phyloP scores from a whole-genome alignment of 78 protist species.

The Dictyostelium firmibasis region DNA sequence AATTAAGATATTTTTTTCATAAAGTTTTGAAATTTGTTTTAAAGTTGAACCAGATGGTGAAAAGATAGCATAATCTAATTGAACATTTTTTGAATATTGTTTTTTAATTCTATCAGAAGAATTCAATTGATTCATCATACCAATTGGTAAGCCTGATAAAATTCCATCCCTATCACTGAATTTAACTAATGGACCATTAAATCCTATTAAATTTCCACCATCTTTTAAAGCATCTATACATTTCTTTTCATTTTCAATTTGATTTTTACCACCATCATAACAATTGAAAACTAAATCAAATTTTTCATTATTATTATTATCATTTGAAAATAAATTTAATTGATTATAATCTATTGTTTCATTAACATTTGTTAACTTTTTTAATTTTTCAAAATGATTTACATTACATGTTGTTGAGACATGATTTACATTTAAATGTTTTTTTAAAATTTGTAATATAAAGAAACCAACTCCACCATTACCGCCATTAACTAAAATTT shows the following conservation, averaged over 20 bases:
- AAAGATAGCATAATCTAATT: not conserved
- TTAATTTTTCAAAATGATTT: slow-evolving; percentile 37
- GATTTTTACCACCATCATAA: slow-evolving; percentile 28
- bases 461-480: slow-evolving; percentile 64
- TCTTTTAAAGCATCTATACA: slow-evolving; percentile 23
- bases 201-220: slow-evolving; percentile 26
- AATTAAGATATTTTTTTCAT: not conserved
- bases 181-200: slow-evolving; percentile 23
- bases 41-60: slow-evolving; percentile 39
- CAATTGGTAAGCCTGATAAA: slow-evolving; percentile 19
- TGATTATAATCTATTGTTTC: slow-evolving; percentile 2
- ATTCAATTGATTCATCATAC: not conserved
- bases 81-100: not conserved
- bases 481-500: slow-evolving; percentile 58
- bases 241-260: not conserved
- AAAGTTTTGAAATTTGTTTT: not conserved
- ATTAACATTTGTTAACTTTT: slow-evolving; percentile 3
- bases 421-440: not conserved
- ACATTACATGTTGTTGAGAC: slow-evolving; percentile 26
- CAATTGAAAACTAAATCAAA: slow-evolving; percentile 49
- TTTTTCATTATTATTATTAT: not conserved
- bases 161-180: slow-evolving; percentile 14
- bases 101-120: not conserved
- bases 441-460: slow-evolving; percentile 18
- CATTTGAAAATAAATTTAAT: not conserved